Percentiles rank a stretch among this genome's conserved stretches.
phyloP scores from a whole-genome alignment of 192 early-diverging fungal species.

The Backusella tarrabulga region DNA sequence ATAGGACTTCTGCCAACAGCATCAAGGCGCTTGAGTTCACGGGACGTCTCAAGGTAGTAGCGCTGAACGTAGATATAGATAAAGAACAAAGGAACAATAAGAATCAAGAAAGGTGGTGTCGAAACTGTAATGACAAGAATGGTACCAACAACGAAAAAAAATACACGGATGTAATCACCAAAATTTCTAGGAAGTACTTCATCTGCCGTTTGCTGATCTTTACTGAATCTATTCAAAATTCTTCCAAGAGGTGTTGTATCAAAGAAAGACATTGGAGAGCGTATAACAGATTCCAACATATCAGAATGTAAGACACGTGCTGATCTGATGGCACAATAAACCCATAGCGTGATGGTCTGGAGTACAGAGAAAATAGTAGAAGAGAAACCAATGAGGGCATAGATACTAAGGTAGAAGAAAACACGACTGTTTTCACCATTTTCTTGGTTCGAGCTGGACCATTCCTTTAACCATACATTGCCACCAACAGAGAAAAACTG shows the following conservation, averaged over 20 bases:
- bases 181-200: constrained; percentile 64
- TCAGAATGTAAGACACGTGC: constrained; percentile 68
- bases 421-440: constrained; percentile 39
- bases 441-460: constrained; percentile 58
- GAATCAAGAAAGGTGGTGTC: constrained; percentile 44
- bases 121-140: constrained; percentile 43
- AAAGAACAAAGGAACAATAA: constrained; percentile 47
- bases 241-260: constrained; percentile 81
- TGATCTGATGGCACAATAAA: constrained; percentile 77
- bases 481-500: constrained; percentile 56
- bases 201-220: constrained; percentile 81
- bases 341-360: constrained; percentile 75
- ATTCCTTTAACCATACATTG: constrained; percentile 74
- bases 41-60: constrained; percentile 70
- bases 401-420: constrained; percentile 70
- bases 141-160: constrained; percentile 45
- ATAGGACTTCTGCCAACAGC: constrained; percentile 79
- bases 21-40: constrained; percentile 83
- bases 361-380: constrained; percentile 63
- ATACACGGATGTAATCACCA: constrained; percentile 44
- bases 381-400: constrained; percentile 75
- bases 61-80: constrained; percentile 49
- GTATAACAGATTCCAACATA: constrained; percentile 73
- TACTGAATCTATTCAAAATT: constrained; percentile 89
- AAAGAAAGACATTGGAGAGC: constrained; percentile 75